Evolutionary conservation across 2,329 filamentous ascomycete species (phyloP).

Genomic region (Pseudocercospora fuligena): DNA sequence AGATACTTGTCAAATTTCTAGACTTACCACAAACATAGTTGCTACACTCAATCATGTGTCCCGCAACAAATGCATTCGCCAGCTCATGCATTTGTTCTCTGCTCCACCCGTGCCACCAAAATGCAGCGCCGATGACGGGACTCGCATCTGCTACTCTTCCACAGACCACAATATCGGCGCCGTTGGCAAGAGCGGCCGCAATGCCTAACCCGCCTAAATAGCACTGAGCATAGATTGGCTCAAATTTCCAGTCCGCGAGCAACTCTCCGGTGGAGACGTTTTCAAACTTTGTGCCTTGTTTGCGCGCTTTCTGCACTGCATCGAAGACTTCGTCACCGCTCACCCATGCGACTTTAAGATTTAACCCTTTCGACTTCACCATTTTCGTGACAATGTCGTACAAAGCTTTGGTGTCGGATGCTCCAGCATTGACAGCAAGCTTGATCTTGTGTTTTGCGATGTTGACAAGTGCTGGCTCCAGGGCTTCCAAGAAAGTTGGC

Average conservation of each 20-base stretch:
- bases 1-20: too few species aligned
- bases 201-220: conserved; percentile 53
- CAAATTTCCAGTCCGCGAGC: conserved; percentile 41
- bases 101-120: conserved; percentile 53
- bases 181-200: conserved; percentile 46
- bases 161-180: conserved; percentile 52
- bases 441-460: conserved; percentile 58
- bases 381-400: conserved; percentile 52
- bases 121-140: conserved; percentile 50
- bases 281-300: conserved; percentile 41
- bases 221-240: conserved; percentile 42
- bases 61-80: conserved; percentile 49
- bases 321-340: conserved; percentile 49
- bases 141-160: conserved; percentile 52
- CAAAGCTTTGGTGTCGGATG: conserved; percentile 58
- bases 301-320: conserved; percentile 42
- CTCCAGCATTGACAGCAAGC: conserved; percentile 62
- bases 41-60: conserved; percentile 52
- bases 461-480: conserved; percentile 51
- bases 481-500: conserved; percentile 57
- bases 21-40: conserved; percentile 45
- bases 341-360: conserved; percentile 55
- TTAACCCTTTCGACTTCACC: conserved; percentile 40
- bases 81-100: conserved; percentile 46
- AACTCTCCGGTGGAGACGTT: conserved; percentile 47